Percentiles rank a stretch among this genome's conserved stretches.
phyloP scores from a whole-genome alignment of 345 rosid genomes.

The Geranium brycei region DNA sequence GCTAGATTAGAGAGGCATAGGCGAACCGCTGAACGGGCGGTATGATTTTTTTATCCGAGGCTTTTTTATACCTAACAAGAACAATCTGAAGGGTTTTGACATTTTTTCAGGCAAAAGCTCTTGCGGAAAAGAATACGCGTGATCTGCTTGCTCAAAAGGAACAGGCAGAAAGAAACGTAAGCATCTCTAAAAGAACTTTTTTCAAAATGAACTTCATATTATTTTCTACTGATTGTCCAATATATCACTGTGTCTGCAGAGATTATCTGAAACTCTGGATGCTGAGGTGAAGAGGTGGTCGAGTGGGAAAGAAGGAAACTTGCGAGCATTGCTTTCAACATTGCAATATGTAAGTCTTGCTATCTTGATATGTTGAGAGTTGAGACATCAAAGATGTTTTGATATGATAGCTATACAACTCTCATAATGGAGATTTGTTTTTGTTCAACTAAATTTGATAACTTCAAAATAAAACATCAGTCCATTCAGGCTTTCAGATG shows the following conservation, averaged over 20 bases:
- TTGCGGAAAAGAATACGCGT: conserved; percentile 89
- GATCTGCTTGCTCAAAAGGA: conserved; percentile 84
- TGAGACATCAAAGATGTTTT: neutral
- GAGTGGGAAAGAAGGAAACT: conserved; percentile 83
- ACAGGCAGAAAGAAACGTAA: conserved; percentile 81
- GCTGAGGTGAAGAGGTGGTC: conserved; percentile 97
- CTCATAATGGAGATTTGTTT: no score
- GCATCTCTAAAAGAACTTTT: neutral
- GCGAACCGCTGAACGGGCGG: conserved; percentile 91
- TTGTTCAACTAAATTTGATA: no score
- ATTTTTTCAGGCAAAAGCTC: conserved; percentile 74
- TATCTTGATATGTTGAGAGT: neutral
- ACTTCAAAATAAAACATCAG: no score
- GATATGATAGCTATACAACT: no score
- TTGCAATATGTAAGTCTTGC: conserved; percentile 70
- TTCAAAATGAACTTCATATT: conserved; percentile 3
- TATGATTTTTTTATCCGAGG: conserved; percentile 12
- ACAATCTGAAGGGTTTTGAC: conserved; percentile 7
- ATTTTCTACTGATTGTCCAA: conserved; percentile 8
- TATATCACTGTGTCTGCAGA: conserved; percentile 34
- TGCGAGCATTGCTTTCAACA: conserved; percentile 93
- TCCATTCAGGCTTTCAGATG: no score
- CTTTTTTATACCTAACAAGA: neutral
- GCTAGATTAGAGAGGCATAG: conserved; percentile 82
- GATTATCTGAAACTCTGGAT: conserved; percentile 74